Conservation (phyloP, 345 rosid genomes). For the Euphorbia tirucalli region DNA sequence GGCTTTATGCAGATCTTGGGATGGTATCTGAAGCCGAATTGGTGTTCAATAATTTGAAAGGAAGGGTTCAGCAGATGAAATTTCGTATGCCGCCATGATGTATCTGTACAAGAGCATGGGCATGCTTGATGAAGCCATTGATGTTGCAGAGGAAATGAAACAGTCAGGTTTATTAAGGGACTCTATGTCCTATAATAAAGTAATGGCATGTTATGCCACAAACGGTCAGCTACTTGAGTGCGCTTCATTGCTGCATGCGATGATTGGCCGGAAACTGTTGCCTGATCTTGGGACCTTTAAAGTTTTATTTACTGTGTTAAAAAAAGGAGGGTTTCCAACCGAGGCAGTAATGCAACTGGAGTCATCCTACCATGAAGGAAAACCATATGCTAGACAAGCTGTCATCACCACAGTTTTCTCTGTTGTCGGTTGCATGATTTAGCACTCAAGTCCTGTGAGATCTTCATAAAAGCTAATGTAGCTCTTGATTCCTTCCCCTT, state of each 20-base stretch:
- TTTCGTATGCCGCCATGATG: slow-evolving; percentile 86
- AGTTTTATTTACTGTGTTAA: slow-evolving; percentile 59
- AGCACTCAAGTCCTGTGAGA: slow-evolving; percentile 54
- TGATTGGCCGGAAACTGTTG: slow-evolving; percentile 54
- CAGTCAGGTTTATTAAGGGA: slow-evolving; percentile 58
- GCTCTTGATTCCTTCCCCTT: slow-evolving; percentile 50
- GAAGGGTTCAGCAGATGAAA: slow-evolving; percentile 62
- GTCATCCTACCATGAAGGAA: slow-evolving; percentile 54
- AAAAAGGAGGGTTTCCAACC: slow-evolving; percentile 64
- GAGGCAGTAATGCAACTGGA: slow-evolving; percentile 79
- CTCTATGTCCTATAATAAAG: slow-evolving; percentile 63
- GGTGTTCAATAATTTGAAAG: slow-evolving; percentile 53
- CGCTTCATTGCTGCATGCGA: slow-evolving; percentile 71
- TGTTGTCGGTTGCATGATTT: slow-evolving; percentile 60
- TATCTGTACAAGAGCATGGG: slow-evolving; percentile 72
- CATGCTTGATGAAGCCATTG: slow-evolving; percentile 78
- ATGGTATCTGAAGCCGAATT: slow-evolving; percentile 68
- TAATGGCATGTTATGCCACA: slow-evolving; percentile 66
- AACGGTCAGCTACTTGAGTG: slow-evolving; percentile 66
- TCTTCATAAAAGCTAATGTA: slow-evolving; percentile 38
- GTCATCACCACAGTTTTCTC: slow-evolving; percentile 58
- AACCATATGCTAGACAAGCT: slow-evolving; percentile 65
- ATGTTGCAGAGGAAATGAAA: slow-evolving; percentile 86
- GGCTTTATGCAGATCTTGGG: slow-evolving; percentile 76
- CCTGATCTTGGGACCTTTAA: slow-evolving; percentile 65